phyloP scores from a whole-genome alignment of 208 protist genomes.

The Herpetomonas samuelpessoai region DNA sequence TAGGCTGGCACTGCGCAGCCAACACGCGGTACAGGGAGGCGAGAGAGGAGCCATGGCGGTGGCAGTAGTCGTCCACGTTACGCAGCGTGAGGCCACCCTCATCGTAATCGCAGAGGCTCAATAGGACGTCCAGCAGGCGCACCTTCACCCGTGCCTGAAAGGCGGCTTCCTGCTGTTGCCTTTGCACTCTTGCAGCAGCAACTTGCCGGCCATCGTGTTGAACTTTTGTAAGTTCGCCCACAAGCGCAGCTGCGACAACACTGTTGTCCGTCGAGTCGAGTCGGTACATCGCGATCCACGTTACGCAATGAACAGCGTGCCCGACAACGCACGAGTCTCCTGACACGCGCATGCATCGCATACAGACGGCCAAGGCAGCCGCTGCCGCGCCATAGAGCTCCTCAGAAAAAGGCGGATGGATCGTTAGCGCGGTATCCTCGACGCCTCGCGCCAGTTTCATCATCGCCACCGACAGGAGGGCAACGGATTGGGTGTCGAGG shows the following conservation, averaged over 20 bases:
- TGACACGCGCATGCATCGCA: conserved; percentile 35
- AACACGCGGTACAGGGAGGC: conserved; percentile 45
- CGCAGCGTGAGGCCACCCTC: conserved; percentile 56
- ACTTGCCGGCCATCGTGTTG: too few relatives aligned
- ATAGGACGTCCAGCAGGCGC: conserved; percentile 71
- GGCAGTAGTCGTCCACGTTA: conserved; percentile 53
- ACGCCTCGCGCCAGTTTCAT: conserved; percentile 33
- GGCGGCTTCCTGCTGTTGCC: background rate
- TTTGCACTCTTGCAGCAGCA: background rate
- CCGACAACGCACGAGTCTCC: conserved; percentile 47
- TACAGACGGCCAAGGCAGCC: conserved; percentile 20
- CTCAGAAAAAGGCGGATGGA: conserved; percentile 8
- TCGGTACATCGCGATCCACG: conserved; percentile 78
- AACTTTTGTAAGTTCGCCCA: too few relatives aligned
- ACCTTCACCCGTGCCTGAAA: conserved; percentile 32
- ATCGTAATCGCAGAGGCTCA: conserved; percentile 80
- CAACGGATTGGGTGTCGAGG: conserved; percentile 30
- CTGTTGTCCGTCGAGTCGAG: conserved; percentile 51
- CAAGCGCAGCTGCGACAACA: conserved; percentile 12
- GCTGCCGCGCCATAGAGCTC: background rate
- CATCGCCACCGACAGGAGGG: conserved; percentile 34
- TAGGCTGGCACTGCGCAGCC: conserved; percentile 26
- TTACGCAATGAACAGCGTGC: conserved; percentile 37
- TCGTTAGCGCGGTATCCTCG: conserved; percentile 29
- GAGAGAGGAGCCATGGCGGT: conserved; percentile 2